These are phyloP conservation scores for Climacium dendroides DNA, from an alignment of 225 moss, liverwort and hornwort genomes.

Conservation along the genomic window DNA sequence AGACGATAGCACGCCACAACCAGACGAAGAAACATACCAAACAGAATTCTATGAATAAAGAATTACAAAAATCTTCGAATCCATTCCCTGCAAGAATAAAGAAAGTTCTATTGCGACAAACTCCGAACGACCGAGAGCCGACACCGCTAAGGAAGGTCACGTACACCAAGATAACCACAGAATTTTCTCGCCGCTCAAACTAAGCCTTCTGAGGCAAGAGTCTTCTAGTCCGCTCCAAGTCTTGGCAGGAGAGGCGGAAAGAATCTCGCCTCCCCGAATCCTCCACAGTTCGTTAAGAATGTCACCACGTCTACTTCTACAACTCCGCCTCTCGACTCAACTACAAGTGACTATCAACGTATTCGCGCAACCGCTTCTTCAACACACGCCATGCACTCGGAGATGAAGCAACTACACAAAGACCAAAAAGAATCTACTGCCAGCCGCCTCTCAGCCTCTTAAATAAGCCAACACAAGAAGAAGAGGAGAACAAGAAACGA, in stretches of 20 bases:
- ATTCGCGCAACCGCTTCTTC: constrained; percentile 8
- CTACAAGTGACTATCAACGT: not conserved
- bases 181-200: not conserved
- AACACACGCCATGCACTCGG: not conserved
- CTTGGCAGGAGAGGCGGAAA: not conserved
- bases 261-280: not conserved
- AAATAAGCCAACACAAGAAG: not conserved
- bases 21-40: not conserved
- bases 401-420: not conserved
- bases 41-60: not conserved
- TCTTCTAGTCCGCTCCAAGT: not conserved
- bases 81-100: not conserved
- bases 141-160: not conserved
- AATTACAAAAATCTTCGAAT: not conserved
- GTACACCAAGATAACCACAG: not conserved
- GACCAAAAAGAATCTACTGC: not conserved
- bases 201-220: not conserved
- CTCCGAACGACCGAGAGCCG: not conserved
- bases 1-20: not conserved
- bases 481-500: not conserved
- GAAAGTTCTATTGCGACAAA: not conserved
- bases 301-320: not conserved
- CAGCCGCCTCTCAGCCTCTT: not conserved
- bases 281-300: constrained; percentile 9
- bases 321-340: not conserved